Evolutionary conservation across 225 moss, liverwort and hornwort genomes (phyloP), one percentile per base, ranked within the genome.

Genomic region (Pleurozium schreberi): DNA sequence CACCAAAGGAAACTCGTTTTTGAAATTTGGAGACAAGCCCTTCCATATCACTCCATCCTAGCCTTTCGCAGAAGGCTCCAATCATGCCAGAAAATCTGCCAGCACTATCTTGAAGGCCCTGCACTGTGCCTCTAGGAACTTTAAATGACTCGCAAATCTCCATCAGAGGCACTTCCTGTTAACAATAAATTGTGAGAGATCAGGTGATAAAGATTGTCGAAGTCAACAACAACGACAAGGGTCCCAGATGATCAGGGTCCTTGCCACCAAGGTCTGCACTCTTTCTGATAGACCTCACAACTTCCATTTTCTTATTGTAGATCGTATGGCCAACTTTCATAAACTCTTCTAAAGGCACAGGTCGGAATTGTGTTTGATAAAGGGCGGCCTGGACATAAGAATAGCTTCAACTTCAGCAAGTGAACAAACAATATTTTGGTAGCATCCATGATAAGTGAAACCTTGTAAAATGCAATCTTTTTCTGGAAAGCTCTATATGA

Each of bases 81-180:
- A 98, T 93, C 98, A 98, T 97, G 88, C 97, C 96, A 61, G 98
- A 94, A 94, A 98, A 98, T 87, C 98, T 95, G 86, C 98, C 96
- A 88, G 98, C 97, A 90, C 96, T 97, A 61, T 96, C 98, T 93
- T 98, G 98, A 65, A 98, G 94, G 70, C 93, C 96, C 92, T 98
- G 98, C 74, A 98, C 97, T 87, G 97, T 96, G 87, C 98, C 98
- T 82, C 98, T 94, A 33, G 98, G 96, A 84, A 98, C 98, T 94
- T 96, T 96, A 83, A 97, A 98, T 45, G 91, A 88, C 68, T 96
- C 96, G 86, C 96, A 96, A 88, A 98, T 93, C 81, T 98, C 97
- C 94, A 96, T 95, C 63, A 98, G 83, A 18, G 97, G 94, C 60
- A 97, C 94, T 93, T 98, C 98, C 98, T 98, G 96, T 61, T 53